phyloP scores from a whole-genome alignment of 2,329 filamentous ascomycete species.

The Tolypocladium ophioglossoides region DNA sequence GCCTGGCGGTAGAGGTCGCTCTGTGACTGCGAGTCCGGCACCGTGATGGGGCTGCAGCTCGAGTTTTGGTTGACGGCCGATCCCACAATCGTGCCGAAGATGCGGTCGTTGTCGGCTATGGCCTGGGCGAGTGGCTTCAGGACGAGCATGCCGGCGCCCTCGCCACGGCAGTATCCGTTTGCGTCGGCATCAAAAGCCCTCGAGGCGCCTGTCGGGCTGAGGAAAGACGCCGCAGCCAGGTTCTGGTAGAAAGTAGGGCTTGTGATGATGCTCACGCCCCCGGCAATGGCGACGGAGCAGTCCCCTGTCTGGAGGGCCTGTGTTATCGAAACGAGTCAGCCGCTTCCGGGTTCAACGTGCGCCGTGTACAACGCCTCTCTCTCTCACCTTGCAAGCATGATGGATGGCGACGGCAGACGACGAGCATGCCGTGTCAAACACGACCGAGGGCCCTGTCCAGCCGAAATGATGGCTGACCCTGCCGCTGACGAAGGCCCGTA shows the following conservation, averaged over 20 bases:
- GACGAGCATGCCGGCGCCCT: constrained; percentile 32
- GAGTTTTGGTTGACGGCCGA: constrained; percentile 23
- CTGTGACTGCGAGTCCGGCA: constrained; percentile 15
- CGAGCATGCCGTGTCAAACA: constrained; percentile 27
- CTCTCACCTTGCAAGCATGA: constrained; percentile 12
- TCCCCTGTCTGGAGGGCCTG: constrained; percentile 16
- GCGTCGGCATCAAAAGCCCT: constrained; percentile 15
- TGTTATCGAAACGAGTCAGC: neutral
- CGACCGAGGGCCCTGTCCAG: constrained; percentile 22
- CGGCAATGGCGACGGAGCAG: constrained; percentile 21
- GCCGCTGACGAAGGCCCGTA: constrained; percentile 20
- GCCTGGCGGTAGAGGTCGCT: constrained; percentile 15
- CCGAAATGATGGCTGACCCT: constrained; percentile 23
- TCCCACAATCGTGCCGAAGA: constrained; percentile 30
- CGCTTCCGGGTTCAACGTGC: no score
- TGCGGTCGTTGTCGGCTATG: constrained; percentile 35
- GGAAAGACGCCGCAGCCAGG: constrained; percentile 10
- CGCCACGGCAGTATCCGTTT: constrained; percentile 40
- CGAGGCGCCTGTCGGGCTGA: constrained; percentile 16
- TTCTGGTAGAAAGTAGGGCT: constrained; percentile 11
- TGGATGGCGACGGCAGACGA: constrained; percentile 23
- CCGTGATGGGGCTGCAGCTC: constrained; percentile 9
- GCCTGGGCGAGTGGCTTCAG: constrained; percentile 39
- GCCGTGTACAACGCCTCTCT: neutral
- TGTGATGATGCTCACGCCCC: constrained; percentile 26